Base-by-base conservation (phyloP, 2,329 filamentous ascomycete genomes). In the Scortechinia acanthostroma region DNA sequence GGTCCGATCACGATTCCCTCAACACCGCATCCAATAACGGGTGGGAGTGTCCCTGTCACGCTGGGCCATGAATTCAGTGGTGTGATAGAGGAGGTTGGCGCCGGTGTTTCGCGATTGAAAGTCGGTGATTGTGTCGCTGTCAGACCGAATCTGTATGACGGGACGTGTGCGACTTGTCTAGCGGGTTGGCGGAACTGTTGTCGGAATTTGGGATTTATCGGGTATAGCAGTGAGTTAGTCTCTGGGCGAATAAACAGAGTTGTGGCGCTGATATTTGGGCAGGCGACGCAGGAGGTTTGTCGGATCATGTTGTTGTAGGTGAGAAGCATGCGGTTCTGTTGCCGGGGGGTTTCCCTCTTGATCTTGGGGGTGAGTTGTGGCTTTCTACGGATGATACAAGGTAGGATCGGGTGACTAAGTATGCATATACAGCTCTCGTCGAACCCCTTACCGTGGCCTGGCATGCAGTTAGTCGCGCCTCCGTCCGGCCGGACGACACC, bases 61-160 rank as follows among this genome's bases (percentile, higher is more conserved):
- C 64, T 85, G 6, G 81, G 82, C 21, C 81, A 86, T 53, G 82
- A 86, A 54, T 80, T 85, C 58, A 75, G 71, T 3, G 81, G 80
- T 10, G 69, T 70, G 2, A 64, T 86, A 22, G 66, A 71, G 10
- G 76, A 81, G 50, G 61, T 84, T n/a, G 80, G 80, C 0, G 53
- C 63, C 0, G 67, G 61, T 1, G 71, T 79, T 2, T 58, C 53
- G 0, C 56, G 56, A 6, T 61, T 83, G 42, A 62, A 68, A 37
- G 55, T 73, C 1, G 80, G 80, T 1, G 73, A 84, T 49, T 62
- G 67, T 16, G 78, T 82, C 16, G 75, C 71, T 3, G 66, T 84
- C 3, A 75, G 79, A 49, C 81, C 81, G 2, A 80, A 73, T 10
- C 66, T 83, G 42, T 75, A 66, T 47, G 81, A 80, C 55, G 66